Evolutionary conservation across 441 rosid species (phyloP), one percentile per base, ranked within the genome.

Genomic region (Pelargonium citronellum): DNA sequence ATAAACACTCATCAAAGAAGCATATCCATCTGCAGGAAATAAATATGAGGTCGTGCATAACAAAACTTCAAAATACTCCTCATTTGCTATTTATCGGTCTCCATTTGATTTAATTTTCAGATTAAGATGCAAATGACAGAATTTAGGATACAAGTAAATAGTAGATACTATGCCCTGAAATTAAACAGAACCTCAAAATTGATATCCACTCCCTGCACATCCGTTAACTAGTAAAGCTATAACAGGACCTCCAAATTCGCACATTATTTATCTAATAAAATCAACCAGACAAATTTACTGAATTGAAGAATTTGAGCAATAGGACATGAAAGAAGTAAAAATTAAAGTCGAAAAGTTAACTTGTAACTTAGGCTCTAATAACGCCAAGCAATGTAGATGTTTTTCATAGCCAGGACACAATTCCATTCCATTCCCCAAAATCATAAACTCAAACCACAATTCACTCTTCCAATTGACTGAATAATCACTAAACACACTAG

Each of bases 381-480:
- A 22, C 65, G 39, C 65, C 13, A 61, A 61, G 24, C 65, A 61
- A 61, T 61, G 65, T 61, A 10, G 8, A 61, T 61, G 27, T 11
- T 61, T 19, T 61, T 61, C 65, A 61, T 12, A 27, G 6, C 65
- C 65, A 61, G 65, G 27, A 61, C 39, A 4, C 39, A 7, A 11
- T 15, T 61, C 39, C 65, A 22, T 15, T 7, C 12, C 65, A 8
- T 61, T 27, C 65, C 65, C 65, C 65, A 24, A 61, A 61, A 61
- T 12, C 5, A 20, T 11, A 12, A 27, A 11, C 65, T 24, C 65
- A 61, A 61, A 61, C 5, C 16, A 61, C 27, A 61, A 61, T 61
- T 4, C 65, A 24, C 65, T 7, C n/a, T 27, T 4, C 16, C 11
- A 61, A 24, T 30, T 22, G 20, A 53, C 19, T 19, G 20, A 53